Evolutionary conservation across 768 basidiomycete genomes (phyloP), one percentile per base, ranked within the genome.

Genomic region (Mycena rebaudengoi): DNA sequence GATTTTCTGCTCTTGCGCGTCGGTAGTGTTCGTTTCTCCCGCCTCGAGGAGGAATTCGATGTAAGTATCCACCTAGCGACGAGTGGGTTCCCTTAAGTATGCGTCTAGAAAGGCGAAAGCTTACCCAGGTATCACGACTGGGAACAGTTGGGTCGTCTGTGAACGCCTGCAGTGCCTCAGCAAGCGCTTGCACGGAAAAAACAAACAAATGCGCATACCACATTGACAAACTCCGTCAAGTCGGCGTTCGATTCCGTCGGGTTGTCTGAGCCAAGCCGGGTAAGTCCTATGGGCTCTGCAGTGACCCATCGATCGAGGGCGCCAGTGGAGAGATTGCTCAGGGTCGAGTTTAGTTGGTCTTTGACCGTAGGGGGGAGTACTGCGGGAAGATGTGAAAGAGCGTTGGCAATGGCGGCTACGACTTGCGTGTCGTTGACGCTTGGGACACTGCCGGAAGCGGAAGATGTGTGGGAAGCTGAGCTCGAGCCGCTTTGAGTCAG

Each of bases 51-150:
- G 40, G 26, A 54, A 54, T 18, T 30, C 21, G 7, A 54, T 23
- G 30, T 54, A 41, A n/a, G 52, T 54, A 21, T 54, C 52, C 12
- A 54, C 52, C 52, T 40, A 54, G 28, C 39, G 20, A n/a, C n/a
- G n/a, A n/a, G n/a, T n/a, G n/a, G n/a, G n/a, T n/a, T n/a, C n/a
- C n/a, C n/a, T n/a, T n/a, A n/a, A n/a, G n/a, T n/a, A n/a, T n/a
- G n/a, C n/a, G n/a, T n/a, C n/a, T n/a, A n/a, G n/a, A n/a, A n/a
- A n/a, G n/a, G n/a, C n/a, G n/a, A n/a, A n/a, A 39, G 14, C 37
- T 11, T 23, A 7, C 26, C 26, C 40, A 1, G 52, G 39, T 28
- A 8, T 40, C 26, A n/a, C n/a, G n/a, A n/a, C n/a, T n/a, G n/a
- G n/a, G n/a, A n/a, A n/a, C n/a, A n/a, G 52, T 12, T 18, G 53